Percentiles rank a stretch among this genome's conserved stretches.
phyloP scores from a whole-genome alignment of 83 land plant species.

The Thuja plicata region DNA sequence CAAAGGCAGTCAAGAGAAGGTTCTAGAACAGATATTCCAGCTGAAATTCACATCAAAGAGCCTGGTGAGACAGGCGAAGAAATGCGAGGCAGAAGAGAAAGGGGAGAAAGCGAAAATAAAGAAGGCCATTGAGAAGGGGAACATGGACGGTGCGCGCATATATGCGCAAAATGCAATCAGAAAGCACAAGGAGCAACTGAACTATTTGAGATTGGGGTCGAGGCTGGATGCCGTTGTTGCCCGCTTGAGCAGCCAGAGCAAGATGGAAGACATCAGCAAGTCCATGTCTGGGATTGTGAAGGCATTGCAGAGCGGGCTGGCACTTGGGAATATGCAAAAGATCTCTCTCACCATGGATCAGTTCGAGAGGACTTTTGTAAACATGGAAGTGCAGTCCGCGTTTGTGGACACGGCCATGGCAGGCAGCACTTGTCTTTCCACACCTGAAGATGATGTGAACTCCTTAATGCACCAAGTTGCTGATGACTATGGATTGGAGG shows the following conservation, averaged over 20 bases:
- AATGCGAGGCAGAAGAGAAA: slow-evolving; percentile 92
- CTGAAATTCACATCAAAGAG: slow-evolving; percentile 84
- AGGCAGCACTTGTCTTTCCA: slow-evolving; percentile 72
- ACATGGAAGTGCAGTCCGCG: slow-evolving; percentile 90
- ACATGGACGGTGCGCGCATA: slow-evolving; percentile 91
- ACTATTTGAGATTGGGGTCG: slow-evolving; percentile 81
- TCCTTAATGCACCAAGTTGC: slow-evolving; percentile 81
- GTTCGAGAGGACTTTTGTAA: slow-evolving; percentile 79
- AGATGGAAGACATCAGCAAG: slow-evolving; percentile 66
- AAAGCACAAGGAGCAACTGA: slow-evolving; percentile 86
- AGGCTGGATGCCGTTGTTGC: slow-evolving; percentile 90
- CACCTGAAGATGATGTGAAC: slow-evolving; percentile 80
- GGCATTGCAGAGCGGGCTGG: slow-evolving; percentile 57
- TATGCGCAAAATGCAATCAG: slow-evolving; percentile 91
- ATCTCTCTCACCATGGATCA: slow-evolving; percentile 79
- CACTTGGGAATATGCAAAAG: slow-evolving; percentile 70
- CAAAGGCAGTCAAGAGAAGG: slow-evolving; percentile 60
- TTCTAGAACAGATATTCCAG: slow-evolving; percentile 86
- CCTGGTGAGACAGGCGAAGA: slow-evolving; percentile 74
- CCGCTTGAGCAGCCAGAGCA: slow-evolving; percentile 74
- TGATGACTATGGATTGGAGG: slow-evolving; percentile 82
- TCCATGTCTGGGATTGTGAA: slow-evolving; percentile 72
- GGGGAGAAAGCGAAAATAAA: slow-evolving; percentile 81
- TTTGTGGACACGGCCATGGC: slow-evolving; percentile 85
- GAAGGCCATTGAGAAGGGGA: slow-evolving; percentile 94